Base-by-base conservation (phyloP, 192 early-diverging fungal genomes). In the Obelidium mucronatum region DNA sequence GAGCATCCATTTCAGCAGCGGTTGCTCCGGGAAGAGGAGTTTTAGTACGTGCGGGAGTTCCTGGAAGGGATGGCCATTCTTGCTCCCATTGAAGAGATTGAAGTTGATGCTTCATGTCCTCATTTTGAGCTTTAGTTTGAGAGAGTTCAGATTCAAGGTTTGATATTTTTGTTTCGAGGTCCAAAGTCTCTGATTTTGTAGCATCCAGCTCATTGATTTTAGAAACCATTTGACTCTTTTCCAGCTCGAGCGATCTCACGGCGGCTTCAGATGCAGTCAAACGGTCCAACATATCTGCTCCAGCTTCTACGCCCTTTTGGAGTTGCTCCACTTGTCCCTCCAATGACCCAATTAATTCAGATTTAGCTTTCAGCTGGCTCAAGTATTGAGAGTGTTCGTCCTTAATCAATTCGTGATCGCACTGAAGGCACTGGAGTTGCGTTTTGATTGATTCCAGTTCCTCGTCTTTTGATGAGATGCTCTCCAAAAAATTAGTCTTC, bases 11-110 rank as follows among this genome's bases (percentile, higher is more conserved):
- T 63, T 74, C 58, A 11, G 33, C 35, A 15, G 11, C n/a, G 40
- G 37, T n/a, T 63, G 56, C 13, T 11, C 17, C 8, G 24, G 55
- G 55, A 58, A 28, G 22, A 8, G 55, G 55, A 22, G 1, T 24
- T 58, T 8, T 8, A 5, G 55, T 24, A 24, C 17, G 5, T 22
- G 0, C 6, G 55, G 8, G 55, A 8, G 55, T 11, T 58, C 0
- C 19, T 48, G 8, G 44, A 48, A 65, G 63, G 34, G 63, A n/a
- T 17, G 63, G 63, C 63, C 63, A 65, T 40, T 65, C 63, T 65
- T 65, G 63, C 17, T 65, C 63, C 63, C 63, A 65, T 40, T 37
- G 35, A 36, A 66, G 37, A 17, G 11, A 13, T n/a, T 66, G 2
- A 28, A 66, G 15, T 66, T 66, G 37, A 37, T 24, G 33, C 19